Base-by-base conservation (phyloP, 164 flowering plant species). In the Liriodendron chinense region DNA sequence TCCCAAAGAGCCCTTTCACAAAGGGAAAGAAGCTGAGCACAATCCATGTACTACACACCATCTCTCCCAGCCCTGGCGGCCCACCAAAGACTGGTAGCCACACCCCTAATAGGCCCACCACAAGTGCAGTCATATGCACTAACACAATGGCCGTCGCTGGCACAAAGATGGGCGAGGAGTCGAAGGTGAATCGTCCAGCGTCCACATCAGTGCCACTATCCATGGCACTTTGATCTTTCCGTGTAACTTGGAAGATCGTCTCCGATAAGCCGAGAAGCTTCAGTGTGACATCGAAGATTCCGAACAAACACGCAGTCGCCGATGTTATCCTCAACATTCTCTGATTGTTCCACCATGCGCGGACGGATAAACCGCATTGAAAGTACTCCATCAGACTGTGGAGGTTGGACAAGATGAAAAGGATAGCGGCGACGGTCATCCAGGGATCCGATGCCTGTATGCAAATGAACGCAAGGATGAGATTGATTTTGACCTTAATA, bases 321-420 rank as follows among this genome's bases (percentile, higher is more conserved):
- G 86, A 26, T 8, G 0, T 65, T 16, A 90, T 82, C 79, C 87
- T 79, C 12, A 2, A 7, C 83, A 85, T 85, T 70, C 83, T 78
- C 16, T 84, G 83, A 73, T 76, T 77, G 74, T 85, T 86, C 90
- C 90, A 92, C 92, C 94, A 90, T 13, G 77, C 72, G 0, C 81
- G 76, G 12, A 82, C 12, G 0, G 92, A 76, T 1, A 71, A 70
- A 6, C 87, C 85, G 0, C 28, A 8, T 1, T 16, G n/a, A 0
- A 81, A 22, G 79, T 77, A 89, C 64, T 91, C 90, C 1, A 25
- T 65, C 24, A 90, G 78, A 16, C 78, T 72, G 69, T 77, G 62
- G 1, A 83, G 20, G 73, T 82, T 81, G 81, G 75, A 74, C 8
- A 82, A 49, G 50, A 82, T 48, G 74, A 88, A 79, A 20, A 88